Conservation (phyloP, 78 protist species). For the Anaeramoeba ignava region DNA sequence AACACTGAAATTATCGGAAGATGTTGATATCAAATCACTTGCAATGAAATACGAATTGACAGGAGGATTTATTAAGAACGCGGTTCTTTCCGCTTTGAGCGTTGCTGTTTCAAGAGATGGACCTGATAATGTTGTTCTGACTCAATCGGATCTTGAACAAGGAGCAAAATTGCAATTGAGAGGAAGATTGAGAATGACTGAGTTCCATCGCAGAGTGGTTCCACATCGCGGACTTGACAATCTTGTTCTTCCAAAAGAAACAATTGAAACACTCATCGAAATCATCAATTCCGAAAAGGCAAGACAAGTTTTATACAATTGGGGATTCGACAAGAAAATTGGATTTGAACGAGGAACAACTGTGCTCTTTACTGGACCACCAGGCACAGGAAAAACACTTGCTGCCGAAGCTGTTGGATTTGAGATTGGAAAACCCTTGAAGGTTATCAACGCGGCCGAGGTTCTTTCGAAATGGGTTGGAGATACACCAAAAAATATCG, state of each 20-base stretch:
- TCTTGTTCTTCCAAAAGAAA: conserved; percentile 4
- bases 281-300: conserved; percentile 41
- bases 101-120: conserved; percentile 39
- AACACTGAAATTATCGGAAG: conserved; percentile 16
- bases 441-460: conserved; percentile 22
- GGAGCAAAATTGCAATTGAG: conserved; percentile 43
- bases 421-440: conserved; percentile 30
- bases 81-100: conserved; percentile 37
- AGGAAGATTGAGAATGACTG: conserved; percentile 21
- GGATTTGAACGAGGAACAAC: conserved; percentile 19
- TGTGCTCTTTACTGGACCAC: conserved; percentile 35
- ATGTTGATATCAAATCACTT: conserved; percentile 33
- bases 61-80: conserved; percentile 61
- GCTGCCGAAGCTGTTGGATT: conserved; percentile 43
- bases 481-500: conserved; percentile 32
- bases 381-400: conserved; percentile 43
- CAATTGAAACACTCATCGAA: conserved; percentile 16
- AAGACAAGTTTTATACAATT: conserved; percentile 23
- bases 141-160: conserved; percentile 25
- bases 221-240: conserved; percentile 30
- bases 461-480: conserved; percentile 27
- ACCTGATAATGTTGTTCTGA: background rate
- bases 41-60: conserved; percentile 44
- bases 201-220: conserved; percentile 31
- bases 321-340: conserved; percentile 43